Percentiles rank a stretch among this genome's conserved stretches.
phyloP scores from a whole-genome alignment of 2,329 filamentous ascomycete species.

The Dothidotthia symphoricarpi region DNA sequence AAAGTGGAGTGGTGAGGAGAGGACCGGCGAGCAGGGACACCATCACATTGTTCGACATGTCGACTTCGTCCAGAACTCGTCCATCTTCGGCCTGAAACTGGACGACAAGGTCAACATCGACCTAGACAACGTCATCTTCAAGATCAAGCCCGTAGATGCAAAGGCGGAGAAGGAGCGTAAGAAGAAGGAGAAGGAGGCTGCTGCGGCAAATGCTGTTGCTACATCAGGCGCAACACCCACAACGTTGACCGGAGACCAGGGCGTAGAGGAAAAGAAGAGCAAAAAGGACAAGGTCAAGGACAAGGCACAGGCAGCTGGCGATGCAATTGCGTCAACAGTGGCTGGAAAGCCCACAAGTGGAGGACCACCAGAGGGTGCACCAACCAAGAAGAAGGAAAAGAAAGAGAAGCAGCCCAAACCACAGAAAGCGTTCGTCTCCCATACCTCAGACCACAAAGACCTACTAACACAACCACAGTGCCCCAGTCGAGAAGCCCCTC shows the following conservation, averaged over 20 bases:
- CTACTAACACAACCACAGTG: conserved; percentile 31
- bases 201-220: conserved; percentile 52
- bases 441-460: background rate
- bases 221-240: conserved; percentile 50
- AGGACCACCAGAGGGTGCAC: conserved; percentile 43
- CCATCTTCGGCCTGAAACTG: conserved; percentile 67
- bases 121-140: conserved; percentile 75
- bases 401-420: conserved; percentile 83
- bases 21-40: conserved; percentile 83
- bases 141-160: conserved; percentile 83
- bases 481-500: conserved; percentile 69
- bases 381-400: conserved; percentile 71
- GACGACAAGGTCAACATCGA: conserved; percentile 78
- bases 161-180: conserved; percentile 95
- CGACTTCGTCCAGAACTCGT: conserved; percentile 92
- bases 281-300: conserved; percentile 50
- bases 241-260: conserved; percentile 31
- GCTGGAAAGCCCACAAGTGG: conserved; percentile 40
- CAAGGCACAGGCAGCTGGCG: conserved; percentile 55
- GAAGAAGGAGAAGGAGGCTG: conserved; percentile 87
- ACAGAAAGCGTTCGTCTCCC: conserved; percentile 45
- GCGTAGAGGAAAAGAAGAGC: conserved; percentile 46
- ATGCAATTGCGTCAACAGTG: conserved; percentile 51
- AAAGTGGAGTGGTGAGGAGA: conserved; percentile 78
- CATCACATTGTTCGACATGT: conserved; percentile 89